Evolutionary conservation across 805 yeast species (phyloP), one percentile per base, ranked within the genome.

Genomic region (Metschnikowia aberdeeniae): DNA sequence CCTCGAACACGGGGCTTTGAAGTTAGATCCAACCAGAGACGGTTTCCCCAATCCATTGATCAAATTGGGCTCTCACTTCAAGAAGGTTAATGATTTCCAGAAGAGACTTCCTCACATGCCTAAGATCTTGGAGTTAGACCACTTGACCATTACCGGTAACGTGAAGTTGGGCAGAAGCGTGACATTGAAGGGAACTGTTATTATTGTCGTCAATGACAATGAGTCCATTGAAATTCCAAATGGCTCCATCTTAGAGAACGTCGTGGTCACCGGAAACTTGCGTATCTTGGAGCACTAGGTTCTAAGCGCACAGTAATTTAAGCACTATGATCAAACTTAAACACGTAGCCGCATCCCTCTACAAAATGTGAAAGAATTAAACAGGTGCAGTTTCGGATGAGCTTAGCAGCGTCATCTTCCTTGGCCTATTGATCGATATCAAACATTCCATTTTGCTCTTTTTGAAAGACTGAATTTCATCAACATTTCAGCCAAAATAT

Each of bases 221-320:
- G 93, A 89, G 65, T 87, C 81, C 73, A 93, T 93, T 60, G 97
- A 93, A 64, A 89, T 93, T 75, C 99, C 99, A 58, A 90, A 93
- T 62, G 99, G 99, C 34, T 81, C 96, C 11, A 77, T 90, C 44
- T 77, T 93, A 60, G 99, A 93, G 68, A 93, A 93, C 63, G 98
- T 92, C 42, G 99, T 92, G 52, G 88, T 92, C 59, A 92, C 99
- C 43, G 99, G 99, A 67, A 89, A 88, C 72, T 78, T 92, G 70
- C 89, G 95, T 60, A 90, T 93, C 59, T 78, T 90, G 61, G 97
- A 90, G 72, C 97, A 90, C 68, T 89, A 68, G 35, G 27, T 13
- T 19, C 29, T 22, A 37, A 37, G 40, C 20, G 17, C 31, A 27
- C 17, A 22, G 13, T 5, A 7, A 22, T 22, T 6, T 3, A 22